Evolutionary conservation across 345 rosid species (phyloP).

Genomic region (Linum trigynum): DNA sequence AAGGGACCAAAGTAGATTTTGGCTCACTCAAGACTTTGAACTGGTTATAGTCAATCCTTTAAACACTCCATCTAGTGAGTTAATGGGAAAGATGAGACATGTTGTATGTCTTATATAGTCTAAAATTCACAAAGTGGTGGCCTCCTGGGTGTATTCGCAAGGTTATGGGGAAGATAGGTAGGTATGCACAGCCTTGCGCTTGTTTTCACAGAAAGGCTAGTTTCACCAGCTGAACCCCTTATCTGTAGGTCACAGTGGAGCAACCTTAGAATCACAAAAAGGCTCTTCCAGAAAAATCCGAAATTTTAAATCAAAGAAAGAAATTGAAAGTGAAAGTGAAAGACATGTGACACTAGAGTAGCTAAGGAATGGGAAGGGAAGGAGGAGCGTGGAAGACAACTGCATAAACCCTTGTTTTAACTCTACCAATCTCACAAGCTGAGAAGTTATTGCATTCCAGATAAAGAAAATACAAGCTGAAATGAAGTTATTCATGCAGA

Average conservation of each 20-base stretch:
- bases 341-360: background rate
- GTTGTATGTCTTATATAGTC: background rate
- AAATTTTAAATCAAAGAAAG: too few species aligned
- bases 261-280: background rate
- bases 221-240: background rate
- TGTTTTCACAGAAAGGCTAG: background rate
- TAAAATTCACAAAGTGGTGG: background rate
- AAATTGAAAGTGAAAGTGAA: background rate
- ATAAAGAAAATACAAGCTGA: too few species aligned
- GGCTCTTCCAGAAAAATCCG: background rate
- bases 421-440: background rate
- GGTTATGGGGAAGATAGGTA: too few species aligned
- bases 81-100: background rate
- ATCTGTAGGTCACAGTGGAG: background rate
- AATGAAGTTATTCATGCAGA: constrained; percentile 13
- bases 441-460: background rate
- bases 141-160: background rate
- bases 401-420: background rate
- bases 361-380: background rate
- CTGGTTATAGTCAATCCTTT: background rate
- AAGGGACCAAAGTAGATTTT: too few species aligned
- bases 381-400: background rate
- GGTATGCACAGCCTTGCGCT: background rate
- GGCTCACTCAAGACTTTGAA: background rate
- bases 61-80: background rate